Conservation (phyloP, 257 asterid species). For the Capsicum pubescens region DNA sequence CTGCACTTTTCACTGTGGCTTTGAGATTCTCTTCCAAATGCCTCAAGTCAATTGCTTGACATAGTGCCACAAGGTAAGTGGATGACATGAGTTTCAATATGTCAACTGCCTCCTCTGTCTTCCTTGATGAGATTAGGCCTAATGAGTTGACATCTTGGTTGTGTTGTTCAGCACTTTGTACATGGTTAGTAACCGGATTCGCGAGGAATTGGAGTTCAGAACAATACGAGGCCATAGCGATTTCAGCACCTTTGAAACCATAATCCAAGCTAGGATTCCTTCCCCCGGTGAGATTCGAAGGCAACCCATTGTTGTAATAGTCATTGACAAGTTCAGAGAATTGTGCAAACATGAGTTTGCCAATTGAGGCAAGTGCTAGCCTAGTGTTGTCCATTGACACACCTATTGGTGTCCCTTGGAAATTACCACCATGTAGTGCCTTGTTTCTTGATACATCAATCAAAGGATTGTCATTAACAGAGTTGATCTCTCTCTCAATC, state of each 20-base stretch:
- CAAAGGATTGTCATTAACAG: conserved; percentile 43
- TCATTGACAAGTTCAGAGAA: conserved; percentile 43
- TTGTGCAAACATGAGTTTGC: conserved; percentile 40
- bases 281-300: conserved; percentile 40
- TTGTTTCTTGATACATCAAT: conserved; percentile 44
- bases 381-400: conserved; percentile 44
- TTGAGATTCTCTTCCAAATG: conserved; percentile 41
- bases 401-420: conserved; percentile 45
- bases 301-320: conserved; percentile 42
- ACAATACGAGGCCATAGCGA: conserved; percentile 42
- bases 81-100: conserved; percentile 43
- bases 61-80: conserved; percentile 37
- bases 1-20: conserved; percentile 36
- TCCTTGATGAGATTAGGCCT: conserved; percentile 40
- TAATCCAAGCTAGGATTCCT: conserved; percentile 42
- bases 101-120: conserved; percentile 41
- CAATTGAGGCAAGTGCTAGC: conserved; percentile 39
- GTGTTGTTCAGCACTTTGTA: conserved; percentile 46
- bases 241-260: conserved; percentile 44
- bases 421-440: conserved; percentile 44
- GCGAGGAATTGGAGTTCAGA: conserved; percentile 42
- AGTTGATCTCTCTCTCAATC: conserved; percentile 41
- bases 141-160: conserved; percentile 44
- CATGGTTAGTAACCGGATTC: conserved; percentile 44
- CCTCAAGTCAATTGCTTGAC: conserved; percentile 43